Conservation (phyloP, 2,329 filamentous ascomycete species). For the Penicillium capsulatum region DNA sequence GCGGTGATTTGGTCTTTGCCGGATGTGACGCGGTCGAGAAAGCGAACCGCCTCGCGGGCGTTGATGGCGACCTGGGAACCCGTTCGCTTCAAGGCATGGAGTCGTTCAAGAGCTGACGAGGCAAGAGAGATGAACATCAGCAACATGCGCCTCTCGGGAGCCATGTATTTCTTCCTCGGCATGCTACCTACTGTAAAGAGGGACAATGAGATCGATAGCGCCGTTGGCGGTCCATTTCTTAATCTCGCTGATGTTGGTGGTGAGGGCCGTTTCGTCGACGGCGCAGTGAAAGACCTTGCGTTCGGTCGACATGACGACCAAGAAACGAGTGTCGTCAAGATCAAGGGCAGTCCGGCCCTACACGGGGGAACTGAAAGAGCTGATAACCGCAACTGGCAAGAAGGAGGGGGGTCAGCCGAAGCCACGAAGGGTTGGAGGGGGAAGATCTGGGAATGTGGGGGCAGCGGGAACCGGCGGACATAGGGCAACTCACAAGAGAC, state of each 20-base stretch:
- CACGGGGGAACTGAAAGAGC: conserved; percentile 26
- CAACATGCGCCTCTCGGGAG: conserved; percentile 6
- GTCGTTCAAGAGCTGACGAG: conserved; percentile 43
- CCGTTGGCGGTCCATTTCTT: conserved; percentile 51
- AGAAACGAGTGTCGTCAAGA: conserved; percentile 21
- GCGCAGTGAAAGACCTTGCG: conserved; percentile 51
- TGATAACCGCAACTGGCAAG: conserved; percentile 30
- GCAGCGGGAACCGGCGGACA: conserved; percentile 8
- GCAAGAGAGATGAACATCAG: conserved; percentile 11
- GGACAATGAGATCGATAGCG: conserved; percentile 48
- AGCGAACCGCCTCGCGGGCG: conserved; percentile 50
- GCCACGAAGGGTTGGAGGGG: conserved; percentile 5
- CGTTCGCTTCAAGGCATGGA: conserved; percentile 44
- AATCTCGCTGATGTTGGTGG: conserved; percentile 51
- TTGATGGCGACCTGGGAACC: conserved; percentile 47
- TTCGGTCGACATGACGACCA: conserved; percentile 38
- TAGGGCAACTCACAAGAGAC: conserved; percentile 26
- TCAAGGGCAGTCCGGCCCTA: conserved; percentile 22
- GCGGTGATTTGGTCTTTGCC: conserved; percentile 43
- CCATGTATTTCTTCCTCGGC: neutral
- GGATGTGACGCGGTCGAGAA: conserved; percentile 49
- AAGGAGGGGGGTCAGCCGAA: conserved; percentile 22
- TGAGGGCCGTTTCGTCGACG: conserved; percentile 51
- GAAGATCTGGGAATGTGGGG: conserved; percentile 32
- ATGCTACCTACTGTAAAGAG: conserved; percentile 47